Conservation (phyloP, 2,329 filamentous ascomycete species). For the Sarocladiaceae sp. region DNA sequence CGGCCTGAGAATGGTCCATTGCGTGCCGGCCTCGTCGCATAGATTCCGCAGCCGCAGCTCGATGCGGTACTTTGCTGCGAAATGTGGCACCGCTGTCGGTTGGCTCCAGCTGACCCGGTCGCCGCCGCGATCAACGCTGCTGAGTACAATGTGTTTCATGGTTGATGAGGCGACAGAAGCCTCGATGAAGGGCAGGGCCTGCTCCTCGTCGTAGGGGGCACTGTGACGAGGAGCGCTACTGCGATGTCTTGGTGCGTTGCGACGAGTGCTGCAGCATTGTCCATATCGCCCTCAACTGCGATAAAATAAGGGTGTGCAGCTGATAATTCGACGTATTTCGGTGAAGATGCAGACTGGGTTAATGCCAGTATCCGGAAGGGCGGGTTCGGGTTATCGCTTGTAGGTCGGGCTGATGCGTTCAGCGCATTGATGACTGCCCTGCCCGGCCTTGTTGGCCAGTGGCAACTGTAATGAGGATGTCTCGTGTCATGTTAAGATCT, state of each 20-base stretch:
- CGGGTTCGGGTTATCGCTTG: conserved; percentile 16
- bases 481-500: conserved; percentile 21
- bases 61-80: conserved; percentile 52
- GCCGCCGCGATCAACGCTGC: conserved; percentile 54
- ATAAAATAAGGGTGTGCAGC: conserved; percentile 40
- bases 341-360: conserved; percentile 47
- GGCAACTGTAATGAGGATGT: conserved; percentile 27
- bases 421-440: conserved; percentile 26
- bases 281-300: conserved; percentile 52
- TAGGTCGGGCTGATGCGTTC: too few relatives aligned
- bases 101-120: conserved; percentile 24
- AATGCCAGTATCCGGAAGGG: conserved; percentile 50
- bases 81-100: conserved; percentile 52
- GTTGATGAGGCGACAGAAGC: neutral
- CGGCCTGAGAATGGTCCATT: conserved; percentile 30
- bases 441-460: conserved; percentile 33
- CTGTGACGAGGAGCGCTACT: conserved; percentile 54
- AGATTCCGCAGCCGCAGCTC: conserved; percentile 51
- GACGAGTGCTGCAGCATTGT: conserved; percentile 45
- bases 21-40: conserved; percentile 22
- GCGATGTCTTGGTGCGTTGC: conserved; percentile 24
- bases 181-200: conserved; percentile 3
- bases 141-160: conserved; percentile 55
- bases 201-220: conserved; percentile 40
- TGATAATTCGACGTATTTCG: conserved; percentile 41